Percentiles rank a stretch among this genome's conserved stretches.
These are phyloP conservation scores for Nothopassalora personata DNA, from an alignment of 2,329 filamentous ascomycete genomes.

Conservation along the genomic window DNA sequence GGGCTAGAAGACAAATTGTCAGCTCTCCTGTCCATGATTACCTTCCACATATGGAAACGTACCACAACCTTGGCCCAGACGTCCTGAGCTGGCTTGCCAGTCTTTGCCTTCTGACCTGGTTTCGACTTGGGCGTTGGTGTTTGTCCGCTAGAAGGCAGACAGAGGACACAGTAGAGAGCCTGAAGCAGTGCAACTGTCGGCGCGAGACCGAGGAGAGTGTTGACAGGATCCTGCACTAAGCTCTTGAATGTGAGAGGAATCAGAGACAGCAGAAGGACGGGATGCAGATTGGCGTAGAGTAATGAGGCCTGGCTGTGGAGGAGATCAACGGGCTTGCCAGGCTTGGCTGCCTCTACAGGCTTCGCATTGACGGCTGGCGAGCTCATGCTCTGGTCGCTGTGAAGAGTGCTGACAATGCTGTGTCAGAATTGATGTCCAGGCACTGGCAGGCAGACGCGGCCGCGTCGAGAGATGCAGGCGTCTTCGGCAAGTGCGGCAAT, in stretches of 20 bases:
- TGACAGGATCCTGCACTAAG: slow-evolving; percentile 65
- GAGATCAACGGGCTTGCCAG: slow-evolving; percentile 27
- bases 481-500: too few relatives aligned
- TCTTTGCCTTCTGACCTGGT: slow-evolving; percentile 39
- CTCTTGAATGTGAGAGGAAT: slow-evolving; percentile 59
- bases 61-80: slow-evolving; percentile 41
- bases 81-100: slow-evolving; percentile 51
- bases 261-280: slow-evolving; percentile 59
- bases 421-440: too few relatives aligned
- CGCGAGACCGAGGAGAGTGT: slow-evolving; percentile 57
- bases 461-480: too few relatives aligned
- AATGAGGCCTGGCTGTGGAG: slow-evolving; percentile 25
- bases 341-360: slow-evolving; percentile 10
- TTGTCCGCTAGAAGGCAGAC: slow-evolving; percentile 51
- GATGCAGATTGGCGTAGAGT: slow-evolving; percentile 60
- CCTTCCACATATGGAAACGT: slow-evolving; percentile 21
- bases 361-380: slow-evolving; percentile 12
- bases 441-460: too few relatives aligned
- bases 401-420: neutral
- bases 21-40: neutral
- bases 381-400: slow-evolving; percentile 11
- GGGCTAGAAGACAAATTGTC: slow-evolving; percentile 46
- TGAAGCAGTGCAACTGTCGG: slow-evolving; percentile 62
- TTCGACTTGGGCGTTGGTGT: slow-evolving; percentile 37
- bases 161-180: slow-evolving; percentile 52